These are phyloP conservation scores for Fagus sylvatica DNA, from an alignment of 306 rosid genomes.

Conservation along the genomic window DNA sequence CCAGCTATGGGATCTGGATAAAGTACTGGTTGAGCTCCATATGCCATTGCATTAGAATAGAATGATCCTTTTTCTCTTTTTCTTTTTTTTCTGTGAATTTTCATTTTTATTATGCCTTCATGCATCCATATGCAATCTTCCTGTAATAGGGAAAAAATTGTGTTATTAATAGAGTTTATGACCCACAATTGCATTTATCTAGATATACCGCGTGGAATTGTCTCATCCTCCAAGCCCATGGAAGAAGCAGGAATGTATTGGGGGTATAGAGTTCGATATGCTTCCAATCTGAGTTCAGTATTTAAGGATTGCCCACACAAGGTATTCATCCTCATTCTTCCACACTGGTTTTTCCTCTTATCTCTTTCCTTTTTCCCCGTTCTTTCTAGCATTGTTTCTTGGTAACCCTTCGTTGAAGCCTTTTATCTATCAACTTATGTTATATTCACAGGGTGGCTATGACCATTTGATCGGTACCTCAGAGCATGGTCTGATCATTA, in stretches of 20 bases:
- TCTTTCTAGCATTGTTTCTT: background rate
- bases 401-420: constrained; percentile 5
- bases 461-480: constrained; percentile 90
- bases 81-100: background rate
- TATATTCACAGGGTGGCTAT: constrained; percentile 77
- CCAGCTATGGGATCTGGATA: background rate
- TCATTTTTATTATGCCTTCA: background rate
- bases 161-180: constrained; percentile 17
- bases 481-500: constrained; percentile 77
- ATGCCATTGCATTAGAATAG: background rate
- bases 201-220: constrained; percentile 65
- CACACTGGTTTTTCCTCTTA: background rate
- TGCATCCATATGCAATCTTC: constrained; percentile 4
- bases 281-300: constrained; percentile 70
- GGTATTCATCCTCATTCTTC: constrained; percentile 43
- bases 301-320: constrained; percentile 59
- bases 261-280: constrained; percentile 97
- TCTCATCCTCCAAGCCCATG: constrained; percentile 72
- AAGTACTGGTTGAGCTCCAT: background rate
- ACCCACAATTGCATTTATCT: constrained; percentile 29
- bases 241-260: constrained; percentile 81
- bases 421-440: constrained; percentile 20
- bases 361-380: background rate
- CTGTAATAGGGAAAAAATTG: background rate
- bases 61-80: background rate